Evolutionary conservation across 805 yeast genomes (phyloP).

Genomic region (Spathaspora arborariae): DNA sequence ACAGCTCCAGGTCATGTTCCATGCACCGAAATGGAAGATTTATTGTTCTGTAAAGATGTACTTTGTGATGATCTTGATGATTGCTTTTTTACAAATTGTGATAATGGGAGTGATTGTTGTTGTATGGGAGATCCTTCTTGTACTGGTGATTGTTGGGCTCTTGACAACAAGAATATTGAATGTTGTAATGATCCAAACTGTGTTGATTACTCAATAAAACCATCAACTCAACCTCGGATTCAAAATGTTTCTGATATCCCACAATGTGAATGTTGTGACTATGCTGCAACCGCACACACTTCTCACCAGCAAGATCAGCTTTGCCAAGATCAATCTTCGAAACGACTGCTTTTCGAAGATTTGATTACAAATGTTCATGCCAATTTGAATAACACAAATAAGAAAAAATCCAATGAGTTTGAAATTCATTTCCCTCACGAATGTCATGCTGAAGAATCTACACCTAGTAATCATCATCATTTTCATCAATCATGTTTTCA

Average conservation of each 20-base stretch:
- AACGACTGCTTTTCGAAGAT: conserved; percentile 34
- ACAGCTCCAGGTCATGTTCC: conserved; percentile 6
- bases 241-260: neutral
- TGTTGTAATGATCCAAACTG: conserved; percentile 5
- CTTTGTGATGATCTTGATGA: conserved; percentile 43
- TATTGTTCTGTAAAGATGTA: conserved; percentile 34
- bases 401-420: conserved; percentile 12
- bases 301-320: conserved; percentile 15
- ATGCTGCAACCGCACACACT: neutral
- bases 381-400: conserved; percentile 13
- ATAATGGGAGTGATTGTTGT: conserved; percentile 9
- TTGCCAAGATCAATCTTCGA: conserved; percentile 27
- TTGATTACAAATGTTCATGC: conserved; percentile 35
- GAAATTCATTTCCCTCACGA: conserved; percentile 40
- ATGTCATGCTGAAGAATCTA: conserved; percentile 21
- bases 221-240: neutral
- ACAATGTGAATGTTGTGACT: neutral
- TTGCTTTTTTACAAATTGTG: conserved; percentile 37
- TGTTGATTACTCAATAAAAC: conserved; percentile 7
- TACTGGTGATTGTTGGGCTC: conserved; percentile 2
- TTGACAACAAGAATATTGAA: conserved; percentile 7
- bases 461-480: conserved; percentile 13
- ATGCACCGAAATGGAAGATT: conserved; percentile 29
- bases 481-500: conserved; percentile 44
- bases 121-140: conserved; percentile 1